Evolutionary conservation across 2,329 filamentous ascomycete genomes (phyloP).

Genomic region (Diaporthe destruens): DNA sequence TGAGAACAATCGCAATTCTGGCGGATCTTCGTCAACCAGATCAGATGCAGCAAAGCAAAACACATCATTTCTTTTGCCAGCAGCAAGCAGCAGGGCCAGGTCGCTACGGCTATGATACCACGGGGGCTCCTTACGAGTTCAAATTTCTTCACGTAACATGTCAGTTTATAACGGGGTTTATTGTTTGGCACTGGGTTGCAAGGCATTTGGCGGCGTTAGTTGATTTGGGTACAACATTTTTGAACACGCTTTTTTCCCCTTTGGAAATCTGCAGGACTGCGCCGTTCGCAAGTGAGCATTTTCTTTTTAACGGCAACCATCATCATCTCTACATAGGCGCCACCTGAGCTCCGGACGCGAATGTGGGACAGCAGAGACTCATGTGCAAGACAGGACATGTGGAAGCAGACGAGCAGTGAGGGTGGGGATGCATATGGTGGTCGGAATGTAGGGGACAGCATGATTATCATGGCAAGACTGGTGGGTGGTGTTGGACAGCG

Average conservation of each 20-base stretch:
- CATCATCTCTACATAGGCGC: not conserved
- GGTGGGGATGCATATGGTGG: not conserved
- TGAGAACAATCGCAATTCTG: slow-evolving; percentile 18
- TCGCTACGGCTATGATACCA: slow-evolving; percentile 43
- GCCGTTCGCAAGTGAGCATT: slow-evolving; percentile 32
- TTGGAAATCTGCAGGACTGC: slow-evolving; percentile 32
- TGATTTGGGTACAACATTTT: slow-evolving; percentile 33
- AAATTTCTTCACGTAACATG: slow-evolving; percentile 41
- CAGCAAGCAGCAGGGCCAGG: slow-evolving; percentile 39
- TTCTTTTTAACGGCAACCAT: slow-evolving; percentile 8
- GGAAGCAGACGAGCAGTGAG: no score
- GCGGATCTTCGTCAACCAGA: slow-evolving; percentile 31
- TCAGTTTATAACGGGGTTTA: slow-evolving; percentile 32
- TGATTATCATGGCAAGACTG: slow-evolving; percentile 4
- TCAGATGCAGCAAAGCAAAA: slow-evolving; percentile 36
- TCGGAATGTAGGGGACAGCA: not conserved
- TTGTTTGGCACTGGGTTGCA: slow-evolving; percentile 33
- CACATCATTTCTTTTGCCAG: slow-evolving; percentile 29
- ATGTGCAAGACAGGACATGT: not conserved
- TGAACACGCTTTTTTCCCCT: slow-evolving; percentile 8
- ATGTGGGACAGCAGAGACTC: slow-evolving; percentile 23
- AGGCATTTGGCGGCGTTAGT: slow-evolving; percentile 40
- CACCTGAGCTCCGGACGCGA: slow-evolving; percentile 3
- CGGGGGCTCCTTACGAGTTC: slow-evolving; percentile 36
- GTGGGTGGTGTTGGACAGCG: slow-evolving; percentile 12